phyloP scores from a whole-genome alignment of 2,329 filamentous ascomycete species.

The Diplodia intermedia region DNA sequence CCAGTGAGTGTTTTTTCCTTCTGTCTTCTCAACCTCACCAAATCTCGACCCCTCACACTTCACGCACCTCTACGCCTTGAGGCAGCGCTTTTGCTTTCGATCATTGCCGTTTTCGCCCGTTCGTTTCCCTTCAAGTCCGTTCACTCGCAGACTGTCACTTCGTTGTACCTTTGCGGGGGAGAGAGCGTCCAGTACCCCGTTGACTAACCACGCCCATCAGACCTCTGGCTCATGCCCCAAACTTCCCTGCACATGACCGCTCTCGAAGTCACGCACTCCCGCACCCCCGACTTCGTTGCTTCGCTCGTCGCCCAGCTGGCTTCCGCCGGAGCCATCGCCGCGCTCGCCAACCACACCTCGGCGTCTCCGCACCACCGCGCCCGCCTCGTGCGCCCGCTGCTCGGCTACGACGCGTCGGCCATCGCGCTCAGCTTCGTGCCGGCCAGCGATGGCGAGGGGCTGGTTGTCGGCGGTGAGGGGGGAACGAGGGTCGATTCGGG shows the following conservation, averaged over 20 bases:
- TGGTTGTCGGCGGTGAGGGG: neutral
- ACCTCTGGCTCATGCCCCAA: constrained; percentile 84
- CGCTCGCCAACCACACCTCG: constrained; percentile 71
- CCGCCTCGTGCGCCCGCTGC: constrained; percentile 78
- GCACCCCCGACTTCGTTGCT: constrained; percentile 72
- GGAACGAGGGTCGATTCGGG: neutral
- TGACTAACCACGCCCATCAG: constrained; percentile 51
- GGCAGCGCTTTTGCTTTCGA: neutral
- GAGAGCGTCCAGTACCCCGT: no score
- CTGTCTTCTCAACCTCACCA: neutral
- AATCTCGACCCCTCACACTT: neutral
- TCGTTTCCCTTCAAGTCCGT: no score
- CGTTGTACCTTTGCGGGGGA: no score
- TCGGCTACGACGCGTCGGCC: constrained; percentile 85
- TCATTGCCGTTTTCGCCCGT: neutral
- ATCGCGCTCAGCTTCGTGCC: constrained; percentile 88
- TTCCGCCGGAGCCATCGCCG: constrained; percentile 62
- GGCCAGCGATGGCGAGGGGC: constrained; percentile 61
- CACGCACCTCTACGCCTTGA: no score
- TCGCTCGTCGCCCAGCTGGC: constrained; percentile 60
- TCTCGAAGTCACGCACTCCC: constrained; percentile 83
- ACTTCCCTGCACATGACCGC: constrained; percentile 83
- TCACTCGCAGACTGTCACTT: no score
- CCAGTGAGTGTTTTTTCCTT: constrained; percentile 63
- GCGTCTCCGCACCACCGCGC: constrained; percentile 72